Base-by-base conservation (phyloP, 768 basidiomycete genomes). In the Lyophyllum shimeji region DNA sequence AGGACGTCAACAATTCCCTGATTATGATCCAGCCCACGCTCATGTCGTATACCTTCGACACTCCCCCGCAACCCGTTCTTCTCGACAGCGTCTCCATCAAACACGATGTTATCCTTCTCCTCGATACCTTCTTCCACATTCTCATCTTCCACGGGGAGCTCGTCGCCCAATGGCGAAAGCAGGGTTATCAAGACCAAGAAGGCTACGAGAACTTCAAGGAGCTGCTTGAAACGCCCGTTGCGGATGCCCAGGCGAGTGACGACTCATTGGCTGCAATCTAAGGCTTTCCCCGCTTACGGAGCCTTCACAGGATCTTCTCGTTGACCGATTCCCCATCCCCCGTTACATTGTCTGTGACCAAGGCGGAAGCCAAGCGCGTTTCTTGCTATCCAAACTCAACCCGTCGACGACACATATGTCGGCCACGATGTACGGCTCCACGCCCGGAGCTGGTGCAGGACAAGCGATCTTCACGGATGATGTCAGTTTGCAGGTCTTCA, bases 11-110 rank as follows among this genome's bases (percentile, higher is more conserved):
- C 80, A 98, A 98, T 73, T 98, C 96, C 13, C 76, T 99, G 55
- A 97, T 98, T 73, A 98, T 98, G 97, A 99, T 99, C 49, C 97
- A 99, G 71, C 97, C 97, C 2, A 99, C 97, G 7, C 83, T 99
- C 49, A 98, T 98, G 95, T 95, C 95, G 2, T 99, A 98, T 73
- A 89, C 90, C 7, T 90, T 98, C 69, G 97, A 99, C 68, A 83
- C 86, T 2, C 82, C 86, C 9, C 88, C 97, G 13, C 92, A 95
- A 63, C 97, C 97, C 17, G 96, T 98, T 29, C 79, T 99, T 18
- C 86, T 99, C 29, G 97, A 99, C 76, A 95, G 93, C 50, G 87
- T 99, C 44, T 98, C 96, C 47, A 98, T 98, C 75, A 95, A 96
- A 71, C 90, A 91, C 43, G 97, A 98, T 65, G 93, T 95, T 59